These are phyloP conservation scores for Waitea zeae DNA, from an alignment of 1,284 basidiomycete species.

Conservation along the genomic window DNA sequence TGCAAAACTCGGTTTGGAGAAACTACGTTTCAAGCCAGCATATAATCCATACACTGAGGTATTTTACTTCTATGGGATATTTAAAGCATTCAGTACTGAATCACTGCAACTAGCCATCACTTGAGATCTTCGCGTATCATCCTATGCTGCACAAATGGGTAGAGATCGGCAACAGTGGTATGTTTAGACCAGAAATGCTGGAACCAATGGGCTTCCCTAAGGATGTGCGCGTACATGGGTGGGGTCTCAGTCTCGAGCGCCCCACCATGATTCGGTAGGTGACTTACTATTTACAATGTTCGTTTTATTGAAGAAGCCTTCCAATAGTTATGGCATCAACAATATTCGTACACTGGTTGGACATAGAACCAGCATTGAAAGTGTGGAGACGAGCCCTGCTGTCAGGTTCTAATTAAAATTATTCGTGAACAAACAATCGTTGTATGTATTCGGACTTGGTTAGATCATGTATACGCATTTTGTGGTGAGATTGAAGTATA, in stretches of 20 bases:
- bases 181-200: constrained; percentile 99
- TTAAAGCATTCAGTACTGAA: background rate
- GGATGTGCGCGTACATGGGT: constrained; percentile 92
- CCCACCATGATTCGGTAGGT: constrained; percentile 98
- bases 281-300: background rate
- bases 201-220: constrained; percentile 98
- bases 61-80: constrained; percentile 10
- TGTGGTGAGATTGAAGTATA: too few relatives aligned
- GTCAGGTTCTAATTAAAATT: constrained; percentile 83
- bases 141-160: constrained; percentile 93
- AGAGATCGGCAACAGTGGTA: constrained; percentile 89
- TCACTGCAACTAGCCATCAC: constrained; percentile 53
- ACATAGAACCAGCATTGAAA: constrained; percentile 88
- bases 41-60: constrained; percentile 97
- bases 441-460: too few relatives aligned
- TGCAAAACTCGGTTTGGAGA: constrained; percentile 90
- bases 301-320: background rate
- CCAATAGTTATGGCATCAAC: constrained; percentile 63
- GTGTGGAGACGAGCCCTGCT: constrained; percentile 77
- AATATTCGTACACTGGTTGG: constrained; percentile 96
- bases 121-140: constrained; percentile 99
- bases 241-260: constrained; percentile 90
- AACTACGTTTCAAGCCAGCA: constrained; percentile 93
- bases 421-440: too few relatives aligned
- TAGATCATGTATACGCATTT: too few relatives aligned